A percentile compares a stretch with the other conserved stretches of the same genome.
Conservation (phyloP, 148 eudicot genomes). For the Camellia granthamiana region DNA sequence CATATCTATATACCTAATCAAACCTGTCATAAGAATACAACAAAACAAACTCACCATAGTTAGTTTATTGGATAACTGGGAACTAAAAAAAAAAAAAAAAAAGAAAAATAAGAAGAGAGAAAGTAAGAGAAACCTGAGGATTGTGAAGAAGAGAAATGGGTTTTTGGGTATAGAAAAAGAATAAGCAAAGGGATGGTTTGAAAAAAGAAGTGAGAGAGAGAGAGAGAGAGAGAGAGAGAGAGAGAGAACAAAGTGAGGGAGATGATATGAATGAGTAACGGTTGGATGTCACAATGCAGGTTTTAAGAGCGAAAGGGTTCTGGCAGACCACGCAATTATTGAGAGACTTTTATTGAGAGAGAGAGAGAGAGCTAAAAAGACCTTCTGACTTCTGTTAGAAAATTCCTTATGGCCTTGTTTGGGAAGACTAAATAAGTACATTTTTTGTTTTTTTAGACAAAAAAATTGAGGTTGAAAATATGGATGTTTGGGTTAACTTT, state of each 20-base stretch:
- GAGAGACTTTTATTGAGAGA: not conserved
- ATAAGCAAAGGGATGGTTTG: not conserved
- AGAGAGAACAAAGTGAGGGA: constrained; percentile 3
- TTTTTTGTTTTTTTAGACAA: no score
- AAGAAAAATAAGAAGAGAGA: not conserved
- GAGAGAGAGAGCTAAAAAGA: not conserved
- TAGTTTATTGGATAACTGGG: not conserved
- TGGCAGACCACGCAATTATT: constrained; percentile 16
- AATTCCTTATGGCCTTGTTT: no score
- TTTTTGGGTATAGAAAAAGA: not conserved
- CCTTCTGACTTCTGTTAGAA: not conserved
- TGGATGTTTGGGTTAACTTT: no score
- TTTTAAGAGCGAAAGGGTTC: not conserved
- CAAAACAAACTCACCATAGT: not conserved
- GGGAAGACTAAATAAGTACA: no score
- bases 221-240: constrained; percentile 13
- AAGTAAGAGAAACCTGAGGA: not conserved
- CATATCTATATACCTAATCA: constrained; percentile 13
- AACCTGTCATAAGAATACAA: constrained; percentile 1
- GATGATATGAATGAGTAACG: constrained; percentile 12
- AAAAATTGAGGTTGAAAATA: no score
- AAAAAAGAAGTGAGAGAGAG: not conserved
- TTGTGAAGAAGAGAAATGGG: not conserved
- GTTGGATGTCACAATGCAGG: constrained; percentile 11
- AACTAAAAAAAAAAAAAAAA: not conserved